These are phyloP conservation scores for Metschnikowia sp. DNA, from an alignment of 805 yeast species.

Conservation along the genomic window DNA sequence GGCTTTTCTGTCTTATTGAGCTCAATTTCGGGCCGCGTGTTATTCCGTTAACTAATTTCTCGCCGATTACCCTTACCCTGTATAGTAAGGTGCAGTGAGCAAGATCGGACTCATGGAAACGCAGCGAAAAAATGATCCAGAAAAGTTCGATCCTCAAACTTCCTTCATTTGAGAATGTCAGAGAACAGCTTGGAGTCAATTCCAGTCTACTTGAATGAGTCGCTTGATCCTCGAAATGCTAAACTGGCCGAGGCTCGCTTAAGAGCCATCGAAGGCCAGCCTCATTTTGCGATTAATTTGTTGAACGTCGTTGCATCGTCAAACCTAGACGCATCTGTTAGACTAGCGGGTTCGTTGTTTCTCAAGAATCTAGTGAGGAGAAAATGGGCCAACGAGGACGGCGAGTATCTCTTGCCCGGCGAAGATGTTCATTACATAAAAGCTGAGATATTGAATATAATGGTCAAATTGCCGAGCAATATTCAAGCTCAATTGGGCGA, in stretches of 20 bases:
- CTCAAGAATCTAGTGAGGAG: conserved; percentile 84
- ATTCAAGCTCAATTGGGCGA: conserved; percentile 95
- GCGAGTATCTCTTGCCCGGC: conserved; percentile 60
- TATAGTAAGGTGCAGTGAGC: conserved; percentile 3
- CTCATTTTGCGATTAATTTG: conserved; percentile 74
- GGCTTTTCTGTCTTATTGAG: no score
- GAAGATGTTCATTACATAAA: conserved; percentile 69
- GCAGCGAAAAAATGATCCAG: conserved; percentile 4
- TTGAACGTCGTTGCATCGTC: conserved; percentile 73
- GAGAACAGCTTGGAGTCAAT: conserved; percentile 46
- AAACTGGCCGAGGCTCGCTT: conserved; percentile 66
- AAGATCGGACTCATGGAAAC: conserved; percentile 4
- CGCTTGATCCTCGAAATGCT: conserved; percentile 61
- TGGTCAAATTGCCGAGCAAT: conserved; percentile 77
- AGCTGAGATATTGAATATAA: conserved; percentile 72
- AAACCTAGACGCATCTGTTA: conserved; percentile 49
- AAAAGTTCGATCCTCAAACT: no score
- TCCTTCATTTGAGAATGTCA: conserved; percentile 20
- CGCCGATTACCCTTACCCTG: neutral
- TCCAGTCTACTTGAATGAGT: conserved; percentile 54
- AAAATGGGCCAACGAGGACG: conserved; percentile 89
- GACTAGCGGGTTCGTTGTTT: conserved; percentile 86
- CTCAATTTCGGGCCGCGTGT: no score
- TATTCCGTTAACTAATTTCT: neutral
- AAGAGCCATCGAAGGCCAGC: conserved; percentile 56